Evolutionary conservation across 1,284 basidiomycete species (phyloP).

Genomic region (Puccinia coronata): DNA sequence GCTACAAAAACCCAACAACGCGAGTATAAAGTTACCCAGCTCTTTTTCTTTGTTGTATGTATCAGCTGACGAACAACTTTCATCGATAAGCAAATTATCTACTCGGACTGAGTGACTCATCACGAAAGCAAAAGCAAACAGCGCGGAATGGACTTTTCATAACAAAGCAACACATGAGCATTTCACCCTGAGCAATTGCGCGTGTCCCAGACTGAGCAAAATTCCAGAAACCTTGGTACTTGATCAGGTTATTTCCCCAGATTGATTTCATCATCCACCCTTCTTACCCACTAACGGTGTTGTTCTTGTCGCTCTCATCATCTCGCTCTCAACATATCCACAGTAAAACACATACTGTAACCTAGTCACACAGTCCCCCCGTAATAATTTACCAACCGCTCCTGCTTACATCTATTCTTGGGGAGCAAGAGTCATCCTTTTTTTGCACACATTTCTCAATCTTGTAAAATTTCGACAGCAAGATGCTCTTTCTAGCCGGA

Average conservation of each 20-base stretch:
- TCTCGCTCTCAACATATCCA: background rate
- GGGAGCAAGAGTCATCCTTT: conserved; percentile 3
- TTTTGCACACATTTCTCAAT: background rate
- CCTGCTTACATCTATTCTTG: background rate
- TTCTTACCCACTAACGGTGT: background rate
- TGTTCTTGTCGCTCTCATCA: conserved; percentile 1
- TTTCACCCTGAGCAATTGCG: conserved; percentile 2
- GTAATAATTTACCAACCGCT: background rate
- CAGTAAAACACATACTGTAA: background rate
- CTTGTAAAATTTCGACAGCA: background rate
- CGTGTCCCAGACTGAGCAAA: background rate
- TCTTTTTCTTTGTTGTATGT: background rate
- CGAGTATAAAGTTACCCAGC: too few relatives aligned
- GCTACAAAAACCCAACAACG: background rate
- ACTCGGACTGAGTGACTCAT: conserved; percentile 16
- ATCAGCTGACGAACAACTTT: background rate
- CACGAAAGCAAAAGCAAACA: background rate
- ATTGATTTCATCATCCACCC: background rate
- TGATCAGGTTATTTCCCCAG: background rate
- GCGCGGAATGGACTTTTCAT: background rate
- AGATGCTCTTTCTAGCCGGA: conserved; percentile 49
- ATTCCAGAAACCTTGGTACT: background rate
- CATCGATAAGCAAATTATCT: background rate
- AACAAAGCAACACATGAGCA: background rate
- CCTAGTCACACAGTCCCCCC: background rate